Evolutionary conservation across 192 early-diverging fungal genomes (phyloP).

Genomic region (Podila horticola): DNA sequence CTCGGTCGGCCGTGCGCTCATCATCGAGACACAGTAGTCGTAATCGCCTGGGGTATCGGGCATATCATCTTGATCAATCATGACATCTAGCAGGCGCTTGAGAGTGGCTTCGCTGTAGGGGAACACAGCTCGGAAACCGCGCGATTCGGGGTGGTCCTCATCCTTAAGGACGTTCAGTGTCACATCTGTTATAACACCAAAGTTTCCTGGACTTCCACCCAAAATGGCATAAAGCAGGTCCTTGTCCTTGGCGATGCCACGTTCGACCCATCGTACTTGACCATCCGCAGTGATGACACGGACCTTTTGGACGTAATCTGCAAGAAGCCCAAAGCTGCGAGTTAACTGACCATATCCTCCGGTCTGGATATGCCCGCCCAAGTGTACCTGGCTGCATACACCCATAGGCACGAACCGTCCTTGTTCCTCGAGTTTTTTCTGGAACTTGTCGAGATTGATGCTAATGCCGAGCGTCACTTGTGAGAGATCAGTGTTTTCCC

Average conservation of each 20-base stretch:
- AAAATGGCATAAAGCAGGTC: constrained; percentile 38
- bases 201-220: no score
- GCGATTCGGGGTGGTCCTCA: constrained; percentile 37
- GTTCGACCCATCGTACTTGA: constrained; percentile 14
- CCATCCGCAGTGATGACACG: constrained; percentile 47
- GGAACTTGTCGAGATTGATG: no score
- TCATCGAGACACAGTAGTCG: constrained; percentile 15
- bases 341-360: no score
- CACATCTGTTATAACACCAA: constrained; percentile 31
- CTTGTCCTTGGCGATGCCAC: constrained; percentile 12
- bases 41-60: constrained; percentile 22
- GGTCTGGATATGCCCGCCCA: constrained; percentile 50
- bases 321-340: constrained; percentile 47
- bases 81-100: constrained; percentile 32
- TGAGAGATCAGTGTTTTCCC: no score
- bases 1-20: no score
- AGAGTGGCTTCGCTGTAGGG: constrained; percentile 11
- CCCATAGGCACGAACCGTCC: no score
- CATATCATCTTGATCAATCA: constrained; percentile 7
- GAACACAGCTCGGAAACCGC: constrained; percentile 25
- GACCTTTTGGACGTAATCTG: constrained; percentile 45
- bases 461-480: no score
- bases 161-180: constrained; percentile 30
- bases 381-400: constrained; percentile 29
- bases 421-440: no score